Conservation (phyloP, 1,139 yeast species). For the Sugiyamaella castrensis region DNA sequence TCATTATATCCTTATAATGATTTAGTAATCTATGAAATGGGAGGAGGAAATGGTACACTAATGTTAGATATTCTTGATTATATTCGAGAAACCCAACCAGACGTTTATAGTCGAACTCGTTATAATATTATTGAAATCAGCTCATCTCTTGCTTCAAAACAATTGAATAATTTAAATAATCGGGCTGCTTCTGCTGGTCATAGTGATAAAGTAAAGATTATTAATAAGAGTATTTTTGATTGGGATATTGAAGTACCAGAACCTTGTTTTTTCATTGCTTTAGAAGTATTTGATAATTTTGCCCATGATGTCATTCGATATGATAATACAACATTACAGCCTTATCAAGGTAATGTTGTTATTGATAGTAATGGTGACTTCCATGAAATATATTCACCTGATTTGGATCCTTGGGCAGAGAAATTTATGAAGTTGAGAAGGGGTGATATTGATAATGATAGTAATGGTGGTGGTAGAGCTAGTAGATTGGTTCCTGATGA, state of each 20-base stretch:
- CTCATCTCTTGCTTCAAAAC: constrained; percentile 63
- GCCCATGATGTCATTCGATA: constrained; percentile 80
- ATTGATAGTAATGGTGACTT: constrained; percentile 74
- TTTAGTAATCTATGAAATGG: constrained; percentile 77
- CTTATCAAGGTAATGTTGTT: constrained; percentile 76
- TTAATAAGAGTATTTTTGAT: constrained; percentile 71
- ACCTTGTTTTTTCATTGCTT: constrained; percentile 75
- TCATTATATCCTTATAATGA: constrained; percentile 65
- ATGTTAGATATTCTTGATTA: constrained; percentile 76
- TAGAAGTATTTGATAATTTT: constrained; percentile 83
- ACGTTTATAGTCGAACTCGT: constrained; percentile 61
- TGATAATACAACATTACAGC: constrained; percentile 63
- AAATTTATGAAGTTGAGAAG: constrained; percentile 56
- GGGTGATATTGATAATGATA: constrained; percentile 34
- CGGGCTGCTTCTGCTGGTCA: constrained; percentile 41
- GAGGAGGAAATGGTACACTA: constrained; percentile 87
- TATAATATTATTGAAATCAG: constrained; percentile 80
- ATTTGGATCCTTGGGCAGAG: constrained; percentile 59
- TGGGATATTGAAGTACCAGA: constrained; percentile 65
- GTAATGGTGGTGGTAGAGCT: no score
- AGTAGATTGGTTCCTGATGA: constrained; percentile 27
- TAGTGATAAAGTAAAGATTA: constrained; percentile 57
- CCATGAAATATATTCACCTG: constrained; percentile 68
- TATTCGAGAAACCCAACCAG: constrained; percentile 62
- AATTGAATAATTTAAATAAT: constrained; percentile 37